Percentiles rank a stretch among this genome's conserved stretches.
phyloP scores from a whole-genome alignment of 306 rosid species.

The Fragaria nilgerrensis region DNA sequence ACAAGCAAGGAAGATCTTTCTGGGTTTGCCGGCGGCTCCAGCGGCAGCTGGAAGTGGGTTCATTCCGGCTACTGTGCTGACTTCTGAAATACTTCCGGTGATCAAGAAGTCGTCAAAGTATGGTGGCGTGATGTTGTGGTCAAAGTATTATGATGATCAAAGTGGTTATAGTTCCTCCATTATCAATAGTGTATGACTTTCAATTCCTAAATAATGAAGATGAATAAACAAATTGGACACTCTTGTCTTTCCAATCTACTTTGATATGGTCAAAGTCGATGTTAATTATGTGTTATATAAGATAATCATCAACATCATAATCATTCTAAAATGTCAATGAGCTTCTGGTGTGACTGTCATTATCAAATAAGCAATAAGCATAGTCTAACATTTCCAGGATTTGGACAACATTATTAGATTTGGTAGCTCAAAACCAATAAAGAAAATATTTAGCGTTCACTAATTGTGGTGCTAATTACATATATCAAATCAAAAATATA shows the following conservation, averaged over 20 bases:
- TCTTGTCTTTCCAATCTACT: background rate
- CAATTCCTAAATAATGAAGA: background rate
- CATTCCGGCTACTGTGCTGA: constrained; percentile 52
- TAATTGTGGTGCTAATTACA: no score
- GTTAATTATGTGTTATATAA: background rate
- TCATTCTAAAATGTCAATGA: background rate
- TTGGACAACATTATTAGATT: no score
- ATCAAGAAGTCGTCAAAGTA: constrained; percentile 50
- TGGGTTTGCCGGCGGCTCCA: constrained; percentile 64
- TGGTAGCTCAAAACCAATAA: no score
- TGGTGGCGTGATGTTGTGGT: constrained; percentile 87
- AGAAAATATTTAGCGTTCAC: no score
- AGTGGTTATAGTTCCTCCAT: constrained; percentile 53
- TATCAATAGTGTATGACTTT: constrained; percentile 40
- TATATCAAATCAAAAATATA: no score
- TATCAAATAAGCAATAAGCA: no score
- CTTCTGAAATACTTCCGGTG: constrained; percentile 46
- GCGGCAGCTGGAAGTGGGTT: constrained; percentile 63
- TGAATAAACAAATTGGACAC: background rate
- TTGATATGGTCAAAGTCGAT: background rate
- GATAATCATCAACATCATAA: background rate
- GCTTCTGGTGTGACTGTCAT: background rate
- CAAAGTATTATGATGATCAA: constrained; percentile 47
- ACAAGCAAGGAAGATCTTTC: constrained; percentile 32
- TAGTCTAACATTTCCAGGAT: no score